Evolutionary conservation across 2,329 filamentous ascomycete species (phyloP), one percentile per base, ranked within the genome.

Genomic region (Aspergillus sp.): DNA sequence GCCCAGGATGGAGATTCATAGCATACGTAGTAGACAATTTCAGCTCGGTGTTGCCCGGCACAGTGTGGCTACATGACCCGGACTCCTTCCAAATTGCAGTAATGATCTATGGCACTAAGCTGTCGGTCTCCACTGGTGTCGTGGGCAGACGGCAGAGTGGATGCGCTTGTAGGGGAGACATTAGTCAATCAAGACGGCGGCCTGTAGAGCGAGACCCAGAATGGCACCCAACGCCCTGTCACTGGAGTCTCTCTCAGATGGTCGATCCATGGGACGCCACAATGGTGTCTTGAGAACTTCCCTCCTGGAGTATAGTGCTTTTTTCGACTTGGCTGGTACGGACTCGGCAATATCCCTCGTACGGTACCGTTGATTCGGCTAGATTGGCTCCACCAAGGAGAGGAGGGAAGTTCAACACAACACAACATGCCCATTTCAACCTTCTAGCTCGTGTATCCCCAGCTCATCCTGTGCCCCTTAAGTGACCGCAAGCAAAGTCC

Each of bases 201-300:
- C 13, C 39, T 52, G 30, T 21, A 55, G 52, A 41, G 41, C 23
- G 25, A 36, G 53, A 45, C 53, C 53, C 53, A 55, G 39, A 55
- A 53, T 55, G 52, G 36, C 21, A 55, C 23, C 52, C 41, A 43
- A 23, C 52, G 52, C 52, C 39, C 52, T 55, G 53, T 55, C 53
- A 55, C 25, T 55, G 53, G 41, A 28, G 39, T 39, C 39, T 55
- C 23, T 39, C 45, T 30, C 53, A 41, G 53, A 41, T 43, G n/a
- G 19, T 55, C 49, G 25, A 39, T 43, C 65, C 60, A 62, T 62
- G 60, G 60, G 55, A 58, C 50, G 49, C 28, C 38, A 23, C 50
- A 36, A 17, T 15, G 56, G 52, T 32, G 23, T 59, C 56, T 64
- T 62, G 36, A 63, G 59, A 58, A 59, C 30, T 60, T 66, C 25